Base-by-base conservation (phyloP, 768 basidiomycete species). In the Tremella yokohamensis region DNA sequence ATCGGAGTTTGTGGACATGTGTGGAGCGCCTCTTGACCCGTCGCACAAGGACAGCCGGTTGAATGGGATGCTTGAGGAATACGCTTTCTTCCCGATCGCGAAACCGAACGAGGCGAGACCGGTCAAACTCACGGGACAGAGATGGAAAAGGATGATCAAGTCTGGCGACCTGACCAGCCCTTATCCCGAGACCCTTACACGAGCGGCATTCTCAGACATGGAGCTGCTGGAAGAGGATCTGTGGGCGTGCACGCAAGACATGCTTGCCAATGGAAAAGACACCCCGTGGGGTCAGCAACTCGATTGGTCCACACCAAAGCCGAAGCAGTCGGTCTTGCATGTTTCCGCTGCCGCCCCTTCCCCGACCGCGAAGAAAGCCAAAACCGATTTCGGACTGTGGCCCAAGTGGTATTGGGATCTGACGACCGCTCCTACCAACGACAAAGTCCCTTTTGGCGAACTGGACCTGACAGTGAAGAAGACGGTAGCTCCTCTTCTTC, bases 321-420 rank as follows among this genome's bases (percentile, higher is more conserved):
- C 53, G 1, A 8, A 9, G 6, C 12, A 8, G 12, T 18, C 42
- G 4, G 22, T 4, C 22, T 4, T 8, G n/a, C 4, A 4, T 16
- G 15, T 6, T 22, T 8, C 42, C 42, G 6, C 42, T n/a, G 8
- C 24, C 40, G 37, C 25, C 29, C 8, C 51, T 18, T 19, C 15
- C 8, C 16, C 20, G 3, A 39, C 11, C 22, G 20, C 8, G 13
- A 37, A 64, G 52, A 25, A 34, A 52, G 22, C n/a, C n/a, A 45
- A 45, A 15, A 45, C 4, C n/a, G 62, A 62, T 26, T 39, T 60
- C 42, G 66, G 60, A 24, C 68, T 68, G n/a, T 97, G 93, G 91
- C 94, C 93, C 0, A 88, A 89, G 73, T 98, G 96, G 96, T 99
- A 89, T 71, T 91, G 87, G 88, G 92, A 97, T 22, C 83, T 90